phyloP scores from a whole-genome alignment of 2,329 filamentous ascomycete species.

The Talaromyces rugulosus region DNA sequence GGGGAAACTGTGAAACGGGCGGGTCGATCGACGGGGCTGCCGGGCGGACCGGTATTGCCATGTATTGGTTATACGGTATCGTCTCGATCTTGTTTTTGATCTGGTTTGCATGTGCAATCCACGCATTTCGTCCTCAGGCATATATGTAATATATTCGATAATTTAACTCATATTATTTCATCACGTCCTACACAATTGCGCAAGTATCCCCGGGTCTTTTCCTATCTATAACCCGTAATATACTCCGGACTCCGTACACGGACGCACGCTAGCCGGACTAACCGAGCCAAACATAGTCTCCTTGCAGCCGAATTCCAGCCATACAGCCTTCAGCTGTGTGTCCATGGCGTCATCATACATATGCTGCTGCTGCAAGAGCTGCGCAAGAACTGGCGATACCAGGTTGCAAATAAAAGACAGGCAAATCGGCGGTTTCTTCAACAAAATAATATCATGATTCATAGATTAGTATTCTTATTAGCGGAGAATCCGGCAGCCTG shows the following conservation, averaged over 20 bases:
- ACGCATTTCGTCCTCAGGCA: too few relatives aligned
- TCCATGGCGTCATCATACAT: constrained; percentile 11
- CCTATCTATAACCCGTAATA: too few relatives aligned
- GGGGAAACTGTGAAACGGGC: background rate
- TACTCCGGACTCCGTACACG: too few relatives aligned
- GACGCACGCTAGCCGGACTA: too few relatives aligned
- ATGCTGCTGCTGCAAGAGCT: background rate
- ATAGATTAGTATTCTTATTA: background rate
- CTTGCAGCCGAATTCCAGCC: background rate
- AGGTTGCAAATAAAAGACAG: background rate
- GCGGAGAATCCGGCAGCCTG: background rate
- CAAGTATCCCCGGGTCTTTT: too few relatives aligned
- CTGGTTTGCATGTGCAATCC: too few relatives aligned
- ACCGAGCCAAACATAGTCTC: background rate
- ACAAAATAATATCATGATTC: background rate
- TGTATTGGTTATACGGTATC: too few relatives aligned
- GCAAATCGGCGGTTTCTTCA: too few relatives aligned
- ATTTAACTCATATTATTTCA: too few relatives aligned
- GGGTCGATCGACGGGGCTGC: background rate
- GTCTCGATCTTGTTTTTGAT: too few relatives aligned
- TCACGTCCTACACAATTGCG: too few relatives aligned
- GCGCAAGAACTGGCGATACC: background rate
- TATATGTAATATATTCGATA: too few relatives aligned
- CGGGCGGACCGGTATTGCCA: background rate
- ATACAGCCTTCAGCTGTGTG: background rate